Percentiles rank a stretch among this genome's conserved stretches.
phyloP scores from a whole-genome alignment of 352 stramenopile genomes.

The Phytophthora quininea region DNA sequence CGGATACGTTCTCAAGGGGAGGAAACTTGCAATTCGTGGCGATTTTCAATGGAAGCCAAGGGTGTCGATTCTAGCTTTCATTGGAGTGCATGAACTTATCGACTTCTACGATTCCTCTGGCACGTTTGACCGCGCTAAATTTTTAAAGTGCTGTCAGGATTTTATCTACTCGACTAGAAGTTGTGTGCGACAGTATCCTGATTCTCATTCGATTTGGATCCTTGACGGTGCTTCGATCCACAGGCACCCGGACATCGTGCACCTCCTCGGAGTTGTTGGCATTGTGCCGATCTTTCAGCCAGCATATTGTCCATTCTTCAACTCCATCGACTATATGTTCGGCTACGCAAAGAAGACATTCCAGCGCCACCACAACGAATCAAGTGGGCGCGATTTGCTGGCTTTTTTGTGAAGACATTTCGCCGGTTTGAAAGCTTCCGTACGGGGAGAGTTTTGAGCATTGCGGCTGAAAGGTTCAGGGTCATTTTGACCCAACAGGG shows the following conservation, averaged over 20 bases:
- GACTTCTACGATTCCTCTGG: conserved; percentile 30
- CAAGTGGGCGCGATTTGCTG: conserved; percentile 8
- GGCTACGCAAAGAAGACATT: conserved; percentile 21
- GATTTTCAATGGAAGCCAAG: conserved; percentile 31
- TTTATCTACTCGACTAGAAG: conserved; percentile 17
- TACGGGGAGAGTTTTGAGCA: conserved; percentile 15
- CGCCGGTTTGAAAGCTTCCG: conserved; percentile 10
- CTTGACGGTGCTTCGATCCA: conserved; percentile 36
- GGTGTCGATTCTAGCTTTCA: neutral
- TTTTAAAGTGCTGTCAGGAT: conserved; percentile 25
- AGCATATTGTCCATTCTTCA: conserved; percentile 36
- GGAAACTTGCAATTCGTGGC: conserved; percentile 13
- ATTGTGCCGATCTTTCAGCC: conserved; percentile 34
- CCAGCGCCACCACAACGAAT: conserved; percentile 20
- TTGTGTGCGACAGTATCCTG: conserved; percentile 22
- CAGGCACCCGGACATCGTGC: conserved; percentile 7
- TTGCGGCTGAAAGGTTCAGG: conserved; percentile 15
- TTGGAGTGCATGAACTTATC: conserved; percentile 28
- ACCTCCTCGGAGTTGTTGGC: conserved; percentile 17
- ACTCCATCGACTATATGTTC: conserved; percentile 43
- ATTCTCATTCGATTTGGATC: conserved; percentile 32
- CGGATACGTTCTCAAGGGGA: no score
- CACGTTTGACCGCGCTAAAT: conserved; percentile 35
- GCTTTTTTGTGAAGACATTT: conserved; percentile 15
- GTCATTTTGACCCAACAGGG: conserved; percentile 19